A percentile compares a stretch with the other conserved stretches of the same genome.
Evolutionary conservation across 768 basidiomycete genomes (phyloP).

Genomic region (Exsudoporus frostii): DNA sequence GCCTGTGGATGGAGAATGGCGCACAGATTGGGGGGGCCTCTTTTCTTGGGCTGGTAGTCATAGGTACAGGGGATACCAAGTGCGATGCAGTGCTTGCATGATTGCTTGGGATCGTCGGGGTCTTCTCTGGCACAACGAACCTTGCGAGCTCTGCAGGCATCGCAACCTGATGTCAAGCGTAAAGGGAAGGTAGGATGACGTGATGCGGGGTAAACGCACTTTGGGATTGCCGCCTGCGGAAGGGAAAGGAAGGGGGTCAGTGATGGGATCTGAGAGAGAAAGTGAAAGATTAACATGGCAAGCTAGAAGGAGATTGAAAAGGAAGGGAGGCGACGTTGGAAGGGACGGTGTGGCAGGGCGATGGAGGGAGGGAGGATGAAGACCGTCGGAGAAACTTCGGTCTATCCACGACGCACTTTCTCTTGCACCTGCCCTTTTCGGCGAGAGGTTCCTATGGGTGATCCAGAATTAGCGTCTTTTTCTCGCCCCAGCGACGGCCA

Average conservation of each 20-base stretch:
- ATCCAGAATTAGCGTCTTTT: constrained; percentile 58
- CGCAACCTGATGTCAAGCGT: constrained; percentile 58
- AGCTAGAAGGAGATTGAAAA: constrained; percentile 10
- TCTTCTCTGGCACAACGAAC: constrained; percentile 82
- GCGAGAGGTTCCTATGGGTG: constrained; percentile 44
- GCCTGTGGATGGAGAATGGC: constrained; percentile 18
- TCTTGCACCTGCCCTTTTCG: constrained; percentile 74
- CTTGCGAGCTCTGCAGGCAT: constrained; percentile 83
- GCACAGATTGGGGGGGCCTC: constrained; percentile 90
- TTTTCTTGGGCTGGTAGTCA: constrained; percentile 90
- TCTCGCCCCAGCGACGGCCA: constrained; percentile 68
- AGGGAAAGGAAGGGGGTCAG: constrained; percentile 31
- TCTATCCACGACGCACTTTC: constrained; percentile 64
- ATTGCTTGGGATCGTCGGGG: constrained; percentile 68
- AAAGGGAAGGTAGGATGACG: constrained; percentile 21
- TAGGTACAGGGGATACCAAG: constrained; percentile 86
- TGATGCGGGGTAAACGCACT: constrained; percentile 45
- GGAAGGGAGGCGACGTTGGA: neutral
- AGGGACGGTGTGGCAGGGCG: neutral
- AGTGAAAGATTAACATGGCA: constrained; percentile 38
- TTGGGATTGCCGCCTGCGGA: constrained; percentile 75
- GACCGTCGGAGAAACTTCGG: constrained; percentile 53
- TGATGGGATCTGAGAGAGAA: constrained; percentile 27
- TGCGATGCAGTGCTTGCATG: constrained; percentile 85
- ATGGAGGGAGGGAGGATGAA: neutral